phyloP scores from a whole-genome alignment of 2,329 filamentous ascomycete species.

The Neoascochyta sp. region DNA sequence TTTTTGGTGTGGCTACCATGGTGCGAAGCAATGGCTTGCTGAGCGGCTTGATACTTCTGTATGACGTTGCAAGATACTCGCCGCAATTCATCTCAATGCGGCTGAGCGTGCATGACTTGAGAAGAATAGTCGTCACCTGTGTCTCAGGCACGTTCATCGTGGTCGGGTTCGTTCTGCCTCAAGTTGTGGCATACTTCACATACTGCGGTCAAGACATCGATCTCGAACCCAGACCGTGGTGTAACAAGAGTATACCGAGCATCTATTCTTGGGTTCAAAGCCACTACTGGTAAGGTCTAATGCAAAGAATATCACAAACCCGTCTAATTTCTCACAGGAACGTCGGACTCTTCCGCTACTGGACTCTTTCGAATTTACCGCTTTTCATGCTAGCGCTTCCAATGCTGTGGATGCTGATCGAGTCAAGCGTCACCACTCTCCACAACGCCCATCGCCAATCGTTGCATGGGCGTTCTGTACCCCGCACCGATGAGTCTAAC shows the following conservation, averaged over 20 bases:
- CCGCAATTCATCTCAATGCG: conserved; percentile 35
- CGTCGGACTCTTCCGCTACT: conserved; percentile 83
- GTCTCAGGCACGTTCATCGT: conserved; percentile 66
- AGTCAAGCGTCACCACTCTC: conserved; percentile 49
- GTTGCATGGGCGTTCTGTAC: conserved; percentile 14
- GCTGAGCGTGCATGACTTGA: conserved; percentile 41
- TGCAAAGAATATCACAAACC: background rate
- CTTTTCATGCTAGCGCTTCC: conserved; percentile 82
- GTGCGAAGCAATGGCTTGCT: conserved; percentile 85
- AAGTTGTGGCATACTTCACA: conserved; percentile 67
- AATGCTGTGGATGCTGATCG: conserved; percentile 64
- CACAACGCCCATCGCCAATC: conserved; percentile 44
- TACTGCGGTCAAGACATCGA: conserved; percentile 47
- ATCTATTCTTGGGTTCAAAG: conserved; percentile 89
- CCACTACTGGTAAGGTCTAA: conserved; percentile 74
- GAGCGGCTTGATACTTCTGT: conserved; percentile 72
- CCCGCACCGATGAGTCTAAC: conserved; percentile 10
- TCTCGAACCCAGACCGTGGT: conserved; percentile 63
- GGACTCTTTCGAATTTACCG: conserved; percentile 80
- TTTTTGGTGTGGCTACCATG: conserved; percentile 68
- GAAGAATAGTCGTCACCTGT: conserved; percentile 57
- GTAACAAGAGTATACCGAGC: conserved; percentile 66
- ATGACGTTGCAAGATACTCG: conserved; percentile 39
- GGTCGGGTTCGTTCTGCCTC: conserved; percentile 66
- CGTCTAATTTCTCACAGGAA: conserved; percentile 60